phyloP scores from a whole-genome alignment of 768 basidiomycete species.

The Sporobolomyces roseus region DNA sequence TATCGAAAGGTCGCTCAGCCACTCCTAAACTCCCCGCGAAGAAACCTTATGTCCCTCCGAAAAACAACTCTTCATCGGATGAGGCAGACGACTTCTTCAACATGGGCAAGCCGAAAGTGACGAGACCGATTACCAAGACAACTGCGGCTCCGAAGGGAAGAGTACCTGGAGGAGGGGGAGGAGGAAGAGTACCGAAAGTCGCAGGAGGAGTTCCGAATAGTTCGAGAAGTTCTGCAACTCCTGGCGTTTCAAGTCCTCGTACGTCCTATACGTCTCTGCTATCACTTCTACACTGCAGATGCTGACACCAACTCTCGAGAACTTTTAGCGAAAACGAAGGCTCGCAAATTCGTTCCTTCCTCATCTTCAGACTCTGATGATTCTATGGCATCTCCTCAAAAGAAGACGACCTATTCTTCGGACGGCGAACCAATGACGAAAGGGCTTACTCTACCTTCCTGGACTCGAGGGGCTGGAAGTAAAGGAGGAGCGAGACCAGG shows the following conservation, averaged over 20 bases:
- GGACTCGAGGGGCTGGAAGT: background rate
- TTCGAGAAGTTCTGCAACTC: constrained; percentile 43
- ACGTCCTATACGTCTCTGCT: background rate
- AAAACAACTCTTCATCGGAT: constrained; percentile 20
- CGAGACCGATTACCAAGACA: background rate
- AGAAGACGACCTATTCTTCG: background rate
- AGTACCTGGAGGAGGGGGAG: background rate
- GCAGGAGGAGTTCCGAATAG: background rate
- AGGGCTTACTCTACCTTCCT: background rate
- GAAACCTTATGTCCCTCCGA: constrained; percentile 8
- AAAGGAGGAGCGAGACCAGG: background rate
- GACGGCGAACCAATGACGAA: constrained; percentile 7
- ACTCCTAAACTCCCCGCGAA: background rate
- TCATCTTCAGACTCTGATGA: background rate
- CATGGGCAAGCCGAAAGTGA: background rate
- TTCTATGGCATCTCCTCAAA: background rate
- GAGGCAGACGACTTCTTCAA: constrained; percentile 33
- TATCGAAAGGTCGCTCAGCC: background rate
- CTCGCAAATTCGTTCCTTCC: background rate
- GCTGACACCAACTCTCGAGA: constrained; percentile 46
- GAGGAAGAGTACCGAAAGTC: background rate
- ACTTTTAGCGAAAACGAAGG: background rate
- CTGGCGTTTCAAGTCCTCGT: background rate
- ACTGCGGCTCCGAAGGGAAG: background rate
- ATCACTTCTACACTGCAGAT: background rate